Evolutionary conservation across 2,329 filamentous ascomycete genomes (phyloP), one percentile per base, ranked within the genome.

Genomic region (Colletotrichum sp.): DNA sequence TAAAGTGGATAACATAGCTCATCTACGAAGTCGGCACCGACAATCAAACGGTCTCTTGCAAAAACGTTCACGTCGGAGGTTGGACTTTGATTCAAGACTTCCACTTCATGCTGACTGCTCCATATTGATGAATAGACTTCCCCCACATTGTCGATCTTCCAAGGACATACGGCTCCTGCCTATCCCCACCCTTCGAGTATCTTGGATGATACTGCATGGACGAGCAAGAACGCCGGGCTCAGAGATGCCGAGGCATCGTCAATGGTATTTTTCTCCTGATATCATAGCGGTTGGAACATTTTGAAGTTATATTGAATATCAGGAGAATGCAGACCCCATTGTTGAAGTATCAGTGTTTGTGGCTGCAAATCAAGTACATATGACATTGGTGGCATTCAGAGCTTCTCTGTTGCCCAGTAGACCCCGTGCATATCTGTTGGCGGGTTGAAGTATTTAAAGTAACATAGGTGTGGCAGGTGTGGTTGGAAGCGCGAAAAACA

Each of bases 1-100:
- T 44, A 9, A 18, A 44, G 16, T 18, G 8, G 26, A 44, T 9
- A 5, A 0, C 18, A 44, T 44, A 44, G 39, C 9, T 44, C 39
- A 1, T 44, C 39, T n/a, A n/a, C 1, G 39, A n/a, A 8, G 39
- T n/a, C 39, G 5, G 39, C 18, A 44, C 15, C 36, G 36, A 39
- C 34, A 16, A 39, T 36, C 6, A 1, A 34, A 34, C 0, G 32
- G 3, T 36, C 13, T 15, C 34, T 36, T 13, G 12, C 32, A 34
- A 6, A 34, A 6, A 1, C 1, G 3, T 16, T 16, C 8, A n/a
- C 18, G 2, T 10, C 1, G 8, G 39, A n/a, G 18, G 6, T 2
- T n/a, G 5, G 3, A 44, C 16, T 44, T 3, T 9, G 4, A 44
- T 44, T 44, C 8, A n/a, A 44, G 16, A 2, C 39, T n/a, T n/a